phyloP scores from a whole-genome alignment of 768 basidiomycete genomes.

The Omphalotus guepiniiformis region DNA sequence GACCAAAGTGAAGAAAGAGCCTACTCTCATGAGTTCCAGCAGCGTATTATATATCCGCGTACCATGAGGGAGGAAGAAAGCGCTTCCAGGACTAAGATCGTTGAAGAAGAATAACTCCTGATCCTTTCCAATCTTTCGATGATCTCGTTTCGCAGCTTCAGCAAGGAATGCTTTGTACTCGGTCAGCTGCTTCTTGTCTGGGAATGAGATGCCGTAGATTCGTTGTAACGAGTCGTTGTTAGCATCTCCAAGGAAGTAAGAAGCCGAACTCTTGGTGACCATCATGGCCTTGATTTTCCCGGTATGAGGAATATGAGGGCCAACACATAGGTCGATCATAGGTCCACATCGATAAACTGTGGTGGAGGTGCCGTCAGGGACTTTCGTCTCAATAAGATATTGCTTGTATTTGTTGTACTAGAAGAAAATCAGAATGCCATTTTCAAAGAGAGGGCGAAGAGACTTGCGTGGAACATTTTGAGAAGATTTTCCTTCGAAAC shows the following conservation, averaged over 20 bases:
- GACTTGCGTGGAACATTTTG: constrained; percentile 89
- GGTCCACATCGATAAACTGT: constrained; percentile 99
- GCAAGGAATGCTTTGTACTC: constrained; percentile 96
- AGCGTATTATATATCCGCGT: constrained; percentile 95
- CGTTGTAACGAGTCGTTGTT: constrained; percentile 94
- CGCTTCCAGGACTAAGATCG: constrained; percentile 90
- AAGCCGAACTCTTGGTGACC: constrained; percentile 97
- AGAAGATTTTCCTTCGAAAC: constrained; percentile 93
- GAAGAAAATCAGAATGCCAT: constrained; percentile 1
- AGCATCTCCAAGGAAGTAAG: constrained; percentile 94
- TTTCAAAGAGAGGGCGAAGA: not conserved
- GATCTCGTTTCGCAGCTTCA: constrained; percentile 98
- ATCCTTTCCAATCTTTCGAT: constrained; percentile 94
- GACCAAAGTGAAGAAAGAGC: constrained; percentile 1
- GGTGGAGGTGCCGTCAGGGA: constrained; percentile 93
- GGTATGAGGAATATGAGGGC: constrained; percentile 97
- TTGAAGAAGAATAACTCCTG: constrained; percentile 99
- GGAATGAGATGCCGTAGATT: constrained; percentile 98
- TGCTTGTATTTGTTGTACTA: constrained; percentile 99
- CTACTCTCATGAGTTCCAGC: constrained; percentile 83
- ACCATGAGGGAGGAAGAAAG: constrained; percentile 97
- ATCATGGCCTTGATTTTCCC: constrained; percentile 97
- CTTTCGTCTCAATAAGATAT: constrained; percentile 91
- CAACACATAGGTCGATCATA: constrained; percentile 95
- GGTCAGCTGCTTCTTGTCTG: constrained; percentile 90